Base-by-base conservation (phyloP, 495 filamentous ascomycete genomes). In the Xylaria castorea region DNA sequence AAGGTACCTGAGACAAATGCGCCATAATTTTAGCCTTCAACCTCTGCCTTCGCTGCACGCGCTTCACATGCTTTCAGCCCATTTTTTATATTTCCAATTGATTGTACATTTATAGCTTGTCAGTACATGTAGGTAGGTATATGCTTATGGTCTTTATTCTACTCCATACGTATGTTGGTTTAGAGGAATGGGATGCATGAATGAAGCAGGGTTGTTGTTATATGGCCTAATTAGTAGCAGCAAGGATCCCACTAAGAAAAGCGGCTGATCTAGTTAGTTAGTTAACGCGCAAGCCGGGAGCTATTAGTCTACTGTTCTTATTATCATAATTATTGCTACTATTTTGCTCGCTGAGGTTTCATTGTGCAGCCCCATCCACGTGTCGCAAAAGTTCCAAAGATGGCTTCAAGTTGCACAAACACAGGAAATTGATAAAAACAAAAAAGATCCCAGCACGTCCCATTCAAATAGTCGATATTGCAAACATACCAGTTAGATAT, bases 191-290 rank as follows among this genome's bases (percentile, higher is more conserved):
- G 4, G 25, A 16, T 12, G 63, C 63, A 66, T 66, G 25, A 66
- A 66, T 48, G 25, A 34, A 50, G 42, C 63, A 66, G 63, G 42
- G 20, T 44, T 66, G 27, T 22, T 27, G 14, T 48, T 32, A 25
- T 14, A 50, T 66, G 25, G 30, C 30, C 42, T 48, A 16, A 66
- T 34, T 27, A 12, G 36, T 7, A 44, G 22, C 32, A 48, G 30
- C 63, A 50, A 66, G 40, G 63, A 30, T 50, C 42, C 63, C 42
- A 20, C 40, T 9, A 48, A 36, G 25, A 34, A 44, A 27, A 57
- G 34, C 50, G 34, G 36, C 25, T 46, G 42, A 66, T 66, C n/a
- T n/a, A n/a, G n/a, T n/a, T n/a, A n/a, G n/a, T n/a, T n/a, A n/a
- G n/a, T 14, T 3, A 20, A 50, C 40, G 18, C 40, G 14, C 61